phyloP scores from a whole-genome alignment of 2,329 filamentous ascomycete species.

The Fusarium newnesense region DNA sequence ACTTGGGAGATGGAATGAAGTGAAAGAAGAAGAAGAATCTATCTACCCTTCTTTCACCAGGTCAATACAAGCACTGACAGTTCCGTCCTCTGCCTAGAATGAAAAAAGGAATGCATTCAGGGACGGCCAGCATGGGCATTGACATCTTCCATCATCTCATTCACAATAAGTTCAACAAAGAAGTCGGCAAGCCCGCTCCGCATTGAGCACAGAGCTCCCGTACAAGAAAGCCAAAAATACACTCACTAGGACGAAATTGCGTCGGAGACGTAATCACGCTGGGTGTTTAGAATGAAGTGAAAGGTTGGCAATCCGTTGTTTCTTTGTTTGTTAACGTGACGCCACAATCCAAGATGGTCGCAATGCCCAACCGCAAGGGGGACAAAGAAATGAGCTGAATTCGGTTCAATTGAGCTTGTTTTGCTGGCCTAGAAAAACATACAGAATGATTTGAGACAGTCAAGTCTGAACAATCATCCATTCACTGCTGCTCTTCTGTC shows the following conservation, averaged over 20 bases:
- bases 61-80: slow-evolving; percentile 1
- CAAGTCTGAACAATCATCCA: background rate
- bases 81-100: slow-evolving; percentile 5
- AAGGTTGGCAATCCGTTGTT: background rate
- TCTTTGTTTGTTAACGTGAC: slow-evolving; percentile 36
- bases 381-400: slow-evolving; percentile 14
- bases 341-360: slow-evolving; percentile 22
- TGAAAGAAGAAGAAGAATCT: background rate
- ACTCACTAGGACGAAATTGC: background rate
- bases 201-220: background rate
- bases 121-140: background rate
- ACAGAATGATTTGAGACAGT: background rate
- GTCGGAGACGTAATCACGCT: background rate
- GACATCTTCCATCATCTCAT: background rate
- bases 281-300: background rate
- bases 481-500: background rate
- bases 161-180: slow-evolving; percentile 40
- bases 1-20: background rate
- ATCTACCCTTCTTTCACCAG: background rate
- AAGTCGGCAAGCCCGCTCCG: slow-evolving; percentile 13
- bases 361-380: background rate
- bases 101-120: slow-evolving; percentile 7
- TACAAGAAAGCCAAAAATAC: slow-evolving; percentile 3
- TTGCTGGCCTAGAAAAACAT: background rate
- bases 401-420: background rate